Evolutionary conservation across 805 yeast genomes (phyloP), one percentile per base, ranked within the genome.

Genomic region (Starmera quercuum): DNA sequence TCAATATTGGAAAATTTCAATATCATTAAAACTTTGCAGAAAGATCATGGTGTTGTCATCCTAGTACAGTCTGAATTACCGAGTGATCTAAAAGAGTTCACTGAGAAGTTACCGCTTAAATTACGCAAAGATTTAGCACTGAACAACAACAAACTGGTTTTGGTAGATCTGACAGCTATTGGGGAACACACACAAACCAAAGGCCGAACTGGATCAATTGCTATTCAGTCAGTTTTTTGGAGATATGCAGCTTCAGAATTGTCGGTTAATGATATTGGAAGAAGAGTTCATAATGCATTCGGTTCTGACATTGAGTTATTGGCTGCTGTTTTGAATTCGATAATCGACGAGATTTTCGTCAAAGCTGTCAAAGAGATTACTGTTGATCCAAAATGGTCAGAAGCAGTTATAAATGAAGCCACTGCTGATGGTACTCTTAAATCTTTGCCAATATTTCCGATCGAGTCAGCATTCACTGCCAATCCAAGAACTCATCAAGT

Each of bases 211-310:
- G 66, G 68, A 21, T 70, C 77, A 25, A 79, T 87, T 55, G 85
- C 86, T 32, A 61, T 75, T 37, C 95, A 87, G 61, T 73, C 81
- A 27, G 84, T 79, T 0, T 81, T 85, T 66, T 86, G 95, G 95
- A 70, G 71, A 39, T 63, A 70, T 28, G 73, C 83, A 7, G 73
- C 69, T 41, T 83, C 86, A 12, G 69, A 68, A 26, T 65, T 76
- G 29, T 71, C 70, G 22, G 56, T 54, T 30, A 79, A 78, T 31
- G 77, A 78, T 23, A 68, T 82, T 43, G 86, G 83, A 39, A 77
- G 84, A 58, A 79, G 80, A 54, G 73, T 86, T 46, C 75, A 81
- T 59, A 84, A 80, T 54, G 78, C 92, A 12, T 81, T 82, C 40
- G 92, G 95, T 32, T 71, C 81, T 33, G 86, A 79, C 42, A 83